Evolutionary conservation across 495 filamentous ascomycete species (phyloP), one percentile per base, ranked within the genome.

Genomic region (Astrothelium macrocarpum): DNA sequence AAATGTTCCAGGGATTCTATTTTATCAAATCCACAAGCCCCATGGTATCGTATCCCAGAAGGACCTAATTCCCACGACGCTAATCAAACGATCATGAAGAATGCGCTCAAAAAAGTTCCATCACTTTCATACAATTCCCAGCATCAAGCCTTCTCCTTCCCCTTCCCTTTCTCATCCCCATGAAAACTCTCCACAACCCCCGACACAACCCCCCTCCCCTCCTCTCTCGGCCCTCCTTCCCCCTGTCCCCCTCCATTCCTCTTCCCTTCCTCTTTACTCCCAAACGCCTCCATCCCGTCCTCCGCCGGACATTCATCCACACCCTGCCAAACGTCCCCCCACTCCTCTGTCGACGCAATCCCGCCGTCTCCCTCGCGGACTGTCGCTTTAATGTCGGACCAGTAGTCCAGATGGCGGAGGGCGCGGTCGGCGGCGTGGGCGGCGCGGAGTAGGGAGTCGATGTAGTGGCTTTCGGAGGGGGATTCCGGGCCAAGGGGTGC

Each of bases 381-480:
- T 73, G 88, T 80, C 42, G 75, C 80, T 63, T 84, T 87, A 65
- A 89, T 80, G 65, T 91, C 88, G 66, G 83, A 87, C 88, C 88
- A 91, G 71, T 85, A 91, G 67, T 90, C 86, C 26, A 90, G 74
- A 64, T 74, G 78, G 66, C 81, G 81, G 34, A 89, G 85, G 61
- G 90, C 84, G 59, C 82, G 81, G 60, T 90, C 87, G 0, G 88
- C 88, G 42, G 82, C 79, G 59, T 79, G 73, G 14, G 89, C 75
- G 0, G 88, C 84, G 28, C 71, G 77, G 39, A 76, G 74, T 4
- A 90, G 77, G 64, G 84, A 80, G 39, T 84, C 77, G 14, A 79
- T 75, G 56, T 76, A 77, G 18, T 69, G 69, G 31, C 71, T 59
- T 39, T 73, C 68, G 18, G 53, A 58, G 16, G 66, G 68, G 43